A percentile compares a stretch with the other conserved stretches of the same genome.
Conservation (phyloP, 306 rosid genomes). For the Fragaria vesca region DNA sequence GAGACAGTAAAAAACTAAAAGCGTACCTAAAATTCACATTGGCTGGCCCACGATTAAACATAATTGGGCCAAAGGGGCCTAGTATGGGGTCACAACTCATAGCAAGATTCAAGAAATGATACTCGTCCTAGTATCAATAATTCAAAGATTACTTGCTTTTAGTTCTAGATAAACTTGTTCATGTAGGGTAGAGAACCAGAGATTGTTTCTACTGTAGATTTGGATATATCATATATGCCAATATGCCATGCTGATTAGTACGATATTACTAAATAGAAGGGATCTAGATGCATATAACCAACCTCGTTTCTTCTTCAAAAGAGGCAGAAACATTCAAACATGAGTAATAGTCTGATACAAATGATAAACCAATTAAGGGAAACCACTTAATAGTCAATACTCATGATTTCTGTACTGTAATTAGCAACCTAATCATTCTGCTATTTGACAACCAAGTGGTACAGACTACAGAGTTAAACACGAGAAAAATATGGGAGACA, state of each 20-base stretch:
- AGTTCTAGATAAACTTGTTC: not conserved
- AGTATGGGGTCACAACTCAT: not conserved
- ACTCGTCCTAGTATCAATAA: not conserved
- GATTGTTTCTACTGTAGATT: not conserved
- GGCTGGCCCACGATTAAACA: slow-evolving; percentile 1
- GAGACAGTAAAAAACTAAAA: not conserved
- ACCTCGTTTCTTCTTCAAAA: not conserved
- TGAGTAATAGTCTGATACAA: not conserved
- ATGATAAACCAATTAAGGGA: not conserved
- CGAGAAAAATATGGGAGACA: not conserved
- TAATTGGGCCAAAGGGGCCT: slow-evolving; percentile 5
- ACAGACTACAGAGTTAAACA: not conserved
- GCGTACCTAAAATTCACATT: not conserved
- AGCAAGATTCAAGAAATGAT: not conserved
- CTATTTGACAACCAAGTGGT: not conserved
- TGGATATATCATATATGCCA: not conserved
- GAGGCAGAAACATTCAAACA: not conserved
- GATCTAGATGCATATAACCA: not conserved
- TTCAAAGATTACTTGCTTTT: not conserved
- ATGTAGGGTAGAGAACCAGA: not conserved
- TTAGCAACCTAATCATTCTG: not conserved
- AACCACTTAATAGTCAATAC: not conserved
- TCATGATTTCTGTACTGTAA: not conserved
- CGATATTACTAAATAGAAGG: not conserved
- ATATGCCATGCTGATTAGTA: not conserved